Percentiles rank a stretch among this genome's conserved stretches.
These are phyloP conservation scores for Amphibolis antarctica DNA, from an alignment of 106 monocot species.

Conservation along the genomic window DNA sequence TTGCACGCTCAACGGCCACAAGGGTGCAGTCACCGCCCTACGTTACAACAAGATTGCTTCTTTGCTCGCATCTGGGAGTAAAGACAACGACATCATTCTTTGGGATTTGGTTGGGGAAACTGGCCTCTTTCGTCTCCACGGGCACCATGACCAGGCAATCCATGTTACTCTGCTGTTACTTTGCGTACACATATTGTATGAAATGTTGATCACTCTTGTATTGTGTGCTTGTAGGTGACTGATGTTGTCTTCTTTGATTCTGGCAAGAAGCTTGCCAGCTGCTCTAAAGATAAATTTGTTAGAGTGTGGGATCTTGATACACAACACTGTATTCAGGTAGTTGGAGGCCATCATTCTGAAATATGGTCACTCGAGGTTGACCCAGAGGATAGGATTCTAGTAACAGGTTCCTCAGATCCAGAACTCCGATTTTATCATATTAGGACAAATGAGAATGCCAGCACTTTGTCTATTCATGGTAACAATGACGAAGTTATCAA, in stretches of 20 bases:
- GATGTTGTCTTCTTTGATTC: constrained; percentile 74
- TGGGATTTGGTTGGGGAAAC: constrained; percentile 86
- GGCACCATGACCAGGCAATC: constrained; percentile 81
- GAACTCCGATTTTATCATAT: constrained; percentile 70
- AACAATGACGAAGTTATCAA: background rate
- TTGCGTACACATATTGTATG: no score
- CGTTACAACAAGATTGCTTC: constrained; percentile 39
- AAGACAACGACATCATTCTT: constrained; percentile 79
- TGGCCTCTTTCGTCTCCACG: constrained; percentile 63
- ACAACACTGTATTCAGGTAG: constrained; percentile 79
- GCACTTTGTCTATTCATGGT: background rate
- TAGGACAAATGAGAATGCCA: constrained; percentile 6
- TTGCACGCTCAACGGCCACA: constrained; percentile 79
- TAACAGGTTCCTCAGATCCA: constrained; percentile 64
- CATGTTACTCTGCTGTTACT: background rate
- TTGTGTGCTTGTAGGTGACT: constrained; percentile 45
- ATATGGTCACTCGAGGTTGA: constrained; percentile 89
- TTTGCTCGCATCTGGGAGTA: constrained; percentile 77
- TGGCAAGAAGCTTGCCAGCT: constrained; percentile 74
- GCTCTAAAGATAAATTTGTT: constrained; percentile 92
- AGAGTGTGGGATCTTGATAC: constrained; percentile 88
- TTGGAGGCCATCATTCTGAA: constrained; percentile 79
- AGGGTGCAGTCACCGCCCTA: constrained; percentile 58
- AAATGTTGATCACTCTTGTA: background rate
- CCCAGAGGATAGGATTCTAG: constrained; percentile 59